phyloP scores from a whole-genome alignment of 257 asterid genomes.

The Plantago ovata region DNA sequence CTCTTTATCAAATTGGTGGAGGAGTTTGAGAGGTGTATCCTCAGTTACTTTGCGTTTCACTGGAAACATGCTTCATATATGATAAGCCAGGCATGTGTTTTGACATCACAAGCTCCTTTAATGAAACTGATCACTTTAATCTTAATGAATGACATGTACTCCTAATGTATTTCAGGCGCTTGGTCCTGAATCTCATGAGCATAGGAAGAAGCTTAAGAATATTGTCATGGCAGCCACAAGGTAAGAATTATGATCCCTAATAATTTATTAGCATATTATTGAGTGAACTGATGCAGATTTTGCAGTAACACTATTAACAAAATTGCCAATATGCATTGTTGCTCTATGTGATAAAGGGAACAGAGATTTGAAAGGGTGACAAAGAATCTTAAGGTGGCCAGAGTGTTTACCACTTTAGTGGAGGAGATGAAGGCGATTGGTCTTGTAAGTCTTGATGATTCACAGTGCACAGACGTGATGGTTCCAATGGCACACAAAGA shows the following conservation, averaged over 20 bases:
- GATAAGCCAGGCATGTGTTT: conserved; percentile 67
- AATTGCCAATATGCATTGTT: background rate
- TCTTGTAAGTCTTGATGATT: conserved; percentile 66
- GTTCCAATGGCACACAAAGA: conserved; percentile 96
- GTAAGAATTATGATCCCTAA: conserved; percentile 27
- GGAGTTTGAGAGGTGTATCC: conserved; percentile 81
- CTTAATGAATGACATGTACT: background rate
- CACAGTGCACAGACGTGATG: conserved; percentile 92
- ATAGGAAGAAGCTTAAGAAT: conserved; percentile 75
- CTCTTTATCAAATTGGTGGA: conserved; percentile 88
- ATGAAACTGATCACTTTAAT: background rate
- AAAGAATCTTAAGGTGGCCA: conserved; percentile 90
- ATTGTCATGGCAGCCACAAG: conserved; percentile 94
- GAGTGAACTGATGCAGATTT: too few relatives aligned
- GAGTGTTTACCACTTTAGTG: conserved; percentile 81
- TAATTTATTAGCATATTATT: background rate
- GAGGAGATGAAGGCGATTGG: conserved; percentile 99
- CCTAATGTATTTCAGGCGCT: conserved; percentile 45
- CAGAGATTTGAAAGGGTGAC: conserved; percentile 94
- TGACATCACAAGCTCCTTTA: conserved; percentile 6
- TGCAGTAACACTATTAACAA: background rate
- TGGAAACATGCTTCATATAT: conserved; percentile 76
- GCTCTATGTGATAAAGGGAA: conserved; percentile 45
- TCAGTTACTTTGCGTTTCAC: conserved; percentile 91
- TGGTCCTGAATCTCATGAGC: conserved; percentile 60